Evolutionary conservation across 495 filamentous ascomycete species (phyloP).

Genomic region (Ramalina intermedia): DNA sequence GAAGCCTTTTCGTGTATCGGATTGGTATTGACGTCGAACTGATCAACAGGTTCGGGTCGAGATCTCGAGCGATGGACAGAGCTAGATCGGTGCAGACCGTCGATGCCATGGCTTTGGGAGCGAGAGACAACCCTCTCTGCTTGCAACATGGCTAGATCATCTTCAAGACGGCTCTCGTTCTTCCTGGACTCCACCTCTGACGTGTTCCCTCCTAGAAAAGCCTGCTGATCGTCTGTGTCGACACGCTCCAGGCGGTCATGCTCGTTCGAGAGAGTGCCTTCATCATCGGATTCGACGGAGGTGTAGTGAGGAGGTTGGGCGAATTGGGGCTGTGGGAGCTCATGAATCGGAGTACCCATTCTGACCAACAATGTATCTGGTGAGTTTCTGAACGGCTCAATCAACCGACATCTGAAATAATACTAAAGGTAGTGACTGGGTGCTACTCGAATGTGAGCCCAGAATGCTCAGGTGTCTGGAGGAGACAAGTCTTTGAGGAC

Average conservation of each 20-base stretch:
- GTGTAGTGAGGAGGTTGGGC: slow-evolving; percentile 8
- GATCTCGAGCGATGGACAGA: slow-evolving; percentile 32
- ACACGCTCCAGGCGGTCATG: slow-evolving; percentile 23
- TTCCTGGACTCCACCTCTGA: slow-evolving; percentile 46
- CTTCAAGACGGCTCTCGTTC: slow-evolving; percentile 56
- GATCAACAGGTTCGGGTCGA: slow-evolving; percentile 53
- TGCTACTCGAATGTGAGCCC: neutral
- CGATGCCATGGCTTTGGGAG: slow-evolving; percentile 29
- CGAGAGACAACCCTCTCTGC: slow-evolving; percentile 60
- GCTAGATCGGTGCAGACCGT: slow-evolving; percentile 20
- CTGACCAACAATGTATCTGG: slow-evolving; percentile 13
- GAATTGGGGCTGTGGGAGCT: slow-evolving; percentile 26
- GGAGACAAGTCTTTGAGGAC: neutral
- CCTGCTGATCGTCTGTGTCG: slow-evolving; percentile 18
- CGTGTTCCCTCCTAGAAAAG: slow-evolving; percentile 16
- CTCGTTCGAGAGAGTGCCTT: slow-evolving; percentile 14
- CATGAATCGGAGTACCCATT: slow-evolving; percentile 41
- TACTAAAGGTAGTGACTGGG: neutral
- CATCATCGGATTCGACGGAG: slow-evolving; percentile 25
- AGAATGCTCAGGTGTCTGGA: neutral
- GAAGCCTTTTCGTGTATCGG: slow-evolving; percentile 58
- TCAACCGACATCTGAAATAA: neutral
- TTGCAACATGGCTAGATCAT: slow-evolving; percentile 72
- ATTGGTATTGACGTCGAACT: slow-evolving; percentile 66
- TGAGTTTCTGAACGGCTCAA: neutral